Evolutionary conservation across 2,329 filamentous ascomycete genomes (phyloP), one percentile per base, ranked within the genome.

Genomic region (Ceratocystiopsis minuta): DNA sequence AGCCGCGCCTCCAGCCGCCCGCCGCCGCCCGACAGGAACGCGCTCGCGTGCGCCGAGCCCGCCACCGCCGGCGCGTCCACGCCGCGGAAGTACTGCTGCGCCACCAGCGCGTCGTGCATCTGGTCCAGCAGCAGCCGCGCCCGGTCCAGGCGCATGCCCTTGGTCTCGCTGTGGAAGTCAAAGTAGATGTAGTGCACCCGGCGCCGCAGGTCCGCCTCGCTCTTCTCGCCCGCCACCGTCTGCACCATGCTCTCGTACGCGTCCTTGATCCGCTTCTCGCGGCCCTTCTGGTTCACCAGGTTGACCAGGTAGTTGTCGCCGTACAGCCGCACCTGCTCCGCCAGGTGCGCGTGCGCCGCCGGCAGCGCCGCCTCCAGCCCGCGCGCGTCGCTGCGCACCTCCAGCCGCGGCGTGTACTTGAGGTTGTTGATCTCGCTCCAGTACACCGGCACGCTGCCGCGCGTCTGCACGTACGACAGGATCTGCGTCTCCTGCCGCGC

Each of bases 221-320:
- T 1, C 85, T 74, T 2, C n/a, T 75, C 71, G 2, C 79, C 75
- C 13, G 86, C 68, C 14, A 96, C 67, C 40, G 74, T 68, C 52
- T 83, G 72, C 41, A 95, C 78, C 66, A 96, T 75, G 55, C 92
- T 72, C 61, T 98, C 90, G 57, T 96, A 98, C 1, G 88, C 86
- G 41, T 82, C 78, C 63, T 98, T 98, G 48, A 98, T 80, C 40
- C 72, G 70, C 59, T 80, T 72, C 63, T 98, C 90, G 43, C 90
- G 77, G 14, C 92, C 92, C 55, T 85, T 92, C 51, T 95, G 85
- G 57, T 98, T 98, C 53, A 98, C 90, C 20, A 98, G 67, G 56
- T 98, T 98, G 58, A 98, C 87, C 44, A 98, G 69, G 61, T 90
- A 96, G 57, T 95, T 95, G 57, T 96, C 90, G 46, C 90, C 90